Evolutionary conservation across 2,329 filamentous ascomycete species (phyloP).

Genomic region (Fusarium abutilonis): DNA sequence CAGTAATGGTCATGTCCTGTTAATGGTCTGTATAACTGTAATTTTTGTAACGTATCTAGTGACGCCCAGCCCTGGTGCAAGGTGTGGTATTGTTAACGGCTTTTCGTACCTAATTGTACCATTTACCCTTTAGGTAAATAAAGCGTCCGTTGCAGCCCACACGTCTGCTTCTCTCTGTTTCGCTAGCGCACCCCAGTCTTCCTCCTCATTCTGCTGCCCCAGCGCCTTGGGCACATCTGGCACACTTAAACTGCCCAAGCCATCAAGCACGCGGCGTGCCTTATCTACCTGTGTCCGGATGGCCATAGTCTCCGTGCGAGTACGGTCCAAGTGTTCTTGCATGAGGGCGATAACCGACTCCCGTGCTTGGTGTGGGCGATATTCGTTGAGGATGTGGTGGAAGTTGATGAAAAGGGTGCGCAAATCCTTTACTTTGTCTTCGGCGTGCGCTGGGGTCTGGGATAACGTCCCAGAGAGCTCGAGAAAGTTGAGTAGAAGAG

Average conservation of each 20-base stretch:
- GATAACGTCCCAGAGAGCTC: constrained; percentile 72
- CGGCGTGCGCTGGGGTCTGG: constrained; percentile 58
- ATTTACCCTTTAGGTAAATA: constrained; percentile 48
- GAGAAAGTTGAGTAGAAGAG: constrained; percentile 86
- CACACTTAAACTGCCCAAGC: constrained; percentile 65
- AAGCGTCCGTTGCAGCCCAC: constrained; percentile 56
- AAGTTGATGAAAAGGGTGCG: constrained; percentile 88
- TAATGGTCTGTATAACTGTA: not conserved
- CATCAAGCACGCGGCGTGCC: constrained; percentile 77
- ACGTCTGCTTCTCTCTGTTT: constrained; percentile 48
- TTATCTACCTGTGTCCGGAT: constrained; percentile 75
- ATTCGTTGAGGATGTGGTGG: constrained; percentile 93
- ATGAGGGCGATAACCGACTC: constrained; percentile 88
- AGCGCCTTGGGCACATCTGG: constrained; percentile 36
- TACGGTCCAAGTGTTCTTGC: constrained; percentile 81
- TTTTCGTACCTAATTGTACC: not conserved
- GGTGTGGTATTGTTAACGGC: not conserved
- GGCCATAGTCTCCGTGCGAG: constrained; percentile 76
- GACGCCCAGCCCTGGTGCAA: not conserved
- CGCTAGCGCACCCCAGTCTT: constrained; percentile 29
- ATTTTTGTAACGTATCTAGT: no score
- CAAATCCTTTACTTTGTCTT: constrained; percentile 79
- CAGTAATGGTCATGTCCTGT: no score
- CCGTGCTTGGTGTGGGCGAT: constrained; percentile 89
- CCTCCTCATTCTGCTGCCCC: constrained; percentile 33